Base-by-base conservation (phyloP, 306 rosid genomes). In the Amphicarpaea edgeworthii region DNA sequence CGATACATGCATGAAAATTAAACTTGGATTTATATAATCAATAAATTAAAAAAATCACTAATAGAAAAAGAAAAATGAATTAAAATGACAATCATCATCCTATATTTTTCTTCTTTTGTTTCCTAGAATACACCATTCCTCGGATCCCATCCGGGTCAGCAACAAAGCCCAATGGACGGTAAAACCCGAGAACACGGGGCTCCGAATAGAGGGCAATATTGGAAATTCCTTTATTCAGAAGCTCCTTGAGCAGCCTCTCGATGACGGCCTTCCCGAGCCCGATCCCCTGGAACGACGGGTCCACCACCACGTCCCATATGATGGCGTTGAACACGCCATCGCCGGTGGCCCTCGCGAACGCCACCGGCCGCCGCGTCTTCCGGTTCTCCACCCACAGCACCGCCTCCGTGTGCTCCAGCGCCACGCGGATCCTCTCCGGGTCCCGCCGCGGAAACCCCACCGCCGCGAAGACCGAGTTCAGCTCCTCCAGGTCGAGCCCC, bases 271-370 rank as follows among this genome's bases (percentile, higher is more conserved):
- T 90, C 11, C 98, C 98, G 8, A 90, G 61, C 1, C 98, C 97
- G 17, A 92, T 70, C 63, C 98, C 98, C 71, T 94, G 98, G 30
- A 87, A 92, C 21, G 97, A 92, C 0, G 98, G 98, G 30, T 92
- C 96, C 50, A 94, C 97, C 54, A 92, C 97, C 37, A 94, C 97
- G 79, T 92, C 97, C 95, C 97, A 92, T 21, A 94, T 90, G 19
- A 94, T 94, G 11, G 97, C 96, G 64, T 92, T 92, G 90, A 94
- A 92, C 2, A 94, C 97, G 0, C 97, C 96, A 73, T 94, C 98
- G 2, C 98, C 98, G 1, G 95, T 94, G 4, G 98, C 98, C 16
- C 95, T 77, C 6, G 97, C 95, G 46, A 91, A 94, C 49, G 98
- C 98, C 81, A 94, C 96, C 9, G 93, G 90, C 46, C 72, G 65